A percentile compares a stretch with the other conserved stretches of the same genome.
phyloP scores from a whole-genome alignment of 2,329 filamentous ascomycete genomes.

The Penicillium sp. region DNA sequence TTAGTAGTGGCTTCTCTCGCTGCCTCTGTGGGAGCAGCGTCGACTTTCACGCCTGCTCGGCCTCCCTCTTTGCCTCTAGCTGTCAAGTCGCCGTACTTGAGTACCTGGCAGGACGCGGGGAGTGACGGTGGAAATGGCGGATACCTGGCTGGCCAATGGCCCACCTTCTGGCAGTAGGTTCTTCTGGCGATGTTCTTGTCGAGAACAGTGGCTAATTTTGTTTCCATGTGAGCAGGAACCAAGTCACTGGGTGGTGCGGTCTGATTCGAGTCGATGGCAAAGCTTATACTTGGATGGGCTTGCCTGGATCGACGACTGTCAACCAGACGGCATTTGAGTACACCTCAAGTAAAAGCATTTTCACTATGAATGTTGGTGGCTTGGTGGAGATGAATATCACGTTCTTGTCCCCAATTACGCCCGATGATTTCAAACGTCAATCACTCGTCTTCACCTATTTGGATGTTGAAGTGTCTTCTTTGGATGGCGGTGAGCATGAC shows the following conservation, averaged over 20 bases:
- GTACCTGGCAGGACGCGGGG: conserved; percentile 64
- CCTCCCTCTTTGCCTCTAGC: conserved; percentile 69
- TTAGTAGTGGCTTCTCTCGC: conserved; percentile 26
- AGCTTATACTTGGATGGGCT: conserved; percentile 67
- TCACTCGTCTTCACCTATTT: conserved; percentile 70
- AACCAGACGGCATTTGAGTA: conserved; percentile 65
- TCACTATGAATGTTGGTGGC: conserved; percentile 62
- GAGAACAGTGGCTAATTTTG: conserved; percentile 17
- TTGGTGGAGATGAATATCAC: conserved; percentile 64
- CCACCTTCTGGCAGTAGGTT: conserved; percentile 66
- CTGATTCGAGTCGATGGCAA: conserved; percentile 65
- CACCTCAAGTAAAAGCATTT: conserved; percentile 69
- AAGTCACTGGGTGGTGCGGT: conserved; percentile 64
- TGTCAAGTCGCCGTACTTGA: conserved; percentile 72
- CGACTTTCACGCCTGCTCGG: conserved; percentile 61
- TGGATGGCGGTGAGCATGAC: conserved; percentile 61
- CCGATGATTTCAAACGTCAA: conserved; percentile 63
- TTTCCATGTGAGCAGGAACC: conserved; percentile 42
- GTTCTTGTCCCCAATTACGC: conserved; percentile 68
- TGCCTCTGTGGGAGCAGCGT: conserved; percentile 34
- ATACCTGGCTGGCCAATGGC: conserved; percentile 66
- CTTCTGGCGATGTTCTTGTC: no score
- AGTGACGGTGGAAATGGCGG: conserved; percentile 62
- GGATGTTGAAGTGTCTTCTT: conserved; percentile 59
- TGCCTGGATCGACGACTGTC: conserved; percentile 45